phyloP scores from a whole-genome alignment of 495 filamentous ascomycete genomes.

The Penicillium riverlandense region DNA sequence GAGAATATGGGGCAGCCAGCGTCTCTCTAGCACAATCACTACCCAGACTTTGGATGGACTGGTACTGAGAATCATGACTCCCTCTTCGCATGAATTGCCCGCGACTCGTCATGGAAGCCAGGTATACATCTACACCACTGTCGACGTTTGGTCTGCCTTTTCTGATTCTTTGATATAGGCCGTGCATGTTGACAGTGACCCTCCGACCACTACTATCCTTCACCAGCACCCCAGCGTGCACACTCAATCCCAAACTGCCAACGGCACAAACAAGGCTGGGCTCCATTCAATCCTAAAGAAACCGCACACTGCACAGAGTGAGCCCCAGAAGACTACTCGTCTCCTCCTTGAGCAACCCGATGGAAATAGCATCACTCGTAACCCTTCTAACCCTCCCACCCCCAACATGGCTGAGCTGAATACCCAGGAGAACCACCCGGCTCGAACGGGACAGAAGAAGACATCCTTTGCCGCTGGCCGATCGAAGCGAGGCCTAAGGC shows the following conservation, averaged over 20 bases:
- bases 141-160: neutral
- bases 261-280: slow-evolving; percentile 3
- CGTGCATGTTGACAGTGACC: neutral
- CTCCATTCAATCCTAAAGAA: slow-evolving; percentile 38
- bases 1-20: slow-evolving; percentile 40
- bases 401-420: slow-evolving; percentile 9
- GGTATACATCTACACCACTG: neutral
- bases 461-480: slow-evolving; percentile 24
- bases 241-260: slow-evolving; percentile 1
- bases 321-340: slow-evolving; percentile 28
- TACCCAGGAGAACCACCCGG: slow-evolving; percentile 2
- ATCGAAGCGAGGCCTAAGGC: slow-evolving; percentile 20
- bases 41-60: slow-evolving; percentile 30
- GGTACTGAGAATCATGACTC: slow-evolving; percentile 33
- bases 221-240: neutral
- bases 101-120: slow-evolving; percentile 1
- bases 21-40: slow-evolving; percentile 17
- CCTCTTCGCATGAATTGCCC: neutral
- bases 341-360: slow-evolving; percentile 20
- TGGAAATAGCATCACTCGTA: slow-evolving; percentile 24
- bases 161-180: neutral
- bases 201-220: neutral
- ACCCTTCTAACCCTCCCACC: slow-evolving; percentile 25
- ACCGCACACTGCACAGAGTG: slow-evolving; percentile 14
- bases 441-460: slow-evolving; percentile 21